Conservation (phyloP, 2,329 filamentous ascomycete species). For the Diaporthe vexans region DNA sequence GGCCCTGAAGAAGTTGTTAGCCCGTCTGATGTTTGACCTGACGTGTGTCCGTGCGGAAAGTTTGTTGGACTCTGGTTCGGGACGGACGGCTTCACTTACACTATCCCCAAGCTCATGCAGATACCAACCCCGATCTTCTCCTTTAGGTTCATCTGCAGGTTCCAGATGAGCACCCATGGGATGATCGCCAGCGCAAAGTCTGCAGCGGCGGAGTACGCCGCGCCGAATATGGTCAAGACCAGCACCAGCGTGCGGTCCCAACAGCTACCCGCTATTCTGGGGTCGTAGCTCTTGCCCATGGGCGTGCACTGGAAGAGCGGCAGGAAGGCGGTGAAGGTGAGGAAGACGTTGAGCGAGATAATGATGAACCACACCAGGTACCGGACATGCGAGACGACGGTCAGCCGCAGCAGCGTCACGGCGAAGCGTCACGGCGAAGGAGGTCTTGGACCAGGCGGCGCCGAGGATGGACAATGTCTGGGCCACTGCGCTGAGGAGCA, state of each 20-base stretch:
- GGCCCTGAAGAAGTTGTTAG: slow-evolving; percentile 46
- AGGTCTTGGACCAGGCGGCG: slow-evolving; percentile 52
- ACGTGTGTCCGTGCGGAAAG: slow-evolving; percentile 33
- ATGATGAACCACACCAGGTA: slow-evolving; percentile 49
- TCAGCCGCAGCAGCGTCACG: slow-evolving; percentile 50
- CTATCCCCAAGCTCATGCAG: slow-evolving; percentile 60
- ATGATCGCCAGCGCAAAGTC: slow-evolving; percentile 57
- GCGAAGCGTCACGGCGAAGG: slow-evolving; percentile 52
- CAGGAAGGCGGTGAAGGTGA: slow-evolving; percentile 47
- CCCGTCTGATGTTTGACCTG: slow-evolving; percentile 34
- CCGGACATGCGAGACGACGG: slow-evolving; percentile 45
- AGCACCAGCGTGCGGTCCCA: slow-evolving; percentile 50
- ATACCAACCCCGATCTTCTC: slow-evolving; percentile 57
- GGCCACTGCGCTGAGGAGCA: slow-evolving; percentile 31
- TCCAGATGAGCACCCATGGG: slow-evolving; percentile 58
- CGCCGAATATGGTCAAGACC: slow-evolving; percentile 51
- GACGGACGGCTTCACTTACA: slow-evolving; percentile 49
- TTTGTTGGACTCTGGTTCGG: slow-evolving; percentile 27
- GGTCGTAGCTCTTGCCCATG: slow-evolving; percentile 49
- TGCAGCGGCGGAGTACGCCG: slow-evolving; percentile 53
- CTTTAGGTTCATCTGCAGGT: slow-evolving; percentile 54
- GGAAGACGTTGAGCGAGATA: slow-evolving; percentile 47
- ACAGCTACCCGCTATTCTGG: slow-evolving; percentile 47
- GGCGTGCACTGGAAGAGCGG: slow-evolving; percentile 52
- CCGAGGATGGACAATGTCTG: slow-evolving; percentile 48